Base-by-base conservation (phyloP, 1,284 basidiomycete species). In the Sanghuangporus sanghuang region DNA sequence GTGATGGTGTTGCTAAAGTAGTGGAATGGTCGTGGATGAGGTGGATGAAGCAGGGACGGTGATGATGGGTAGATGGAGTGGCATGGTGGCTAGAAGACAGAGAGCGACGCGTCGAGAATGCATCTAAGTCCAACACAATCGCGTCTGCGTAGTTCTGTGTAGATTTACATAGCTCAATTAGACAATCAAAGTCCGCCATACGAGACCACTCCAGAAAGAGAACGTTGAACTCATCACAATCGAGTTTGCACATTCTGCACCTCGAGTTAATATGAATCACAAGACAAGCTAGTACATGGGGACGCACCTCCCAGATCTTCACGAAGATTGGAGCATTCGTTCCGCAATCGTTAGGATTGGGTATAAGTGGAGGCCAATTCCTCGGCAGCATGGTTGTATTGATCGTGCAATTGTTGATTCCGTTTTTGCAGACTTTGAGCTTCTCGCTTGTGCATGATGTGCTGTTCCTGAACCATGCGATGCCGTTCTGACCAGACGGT, bases 281-380 rank as follows among this genome's bases (percentile, higher is more conserved):
- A 46, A 14, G 44, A 46, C 3, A 3, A 9, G 6, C 7, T 14
- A 18, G 14, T 14, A n/a, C 12, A 12, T 21, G 35, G n/a, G n/a
- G 1, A 73, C 86, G 58, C 59, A 92, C 93, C 85, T 92, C 91
- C 90, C 90, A 94, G 49, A 95, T 90, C 70, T 89, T 90, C 93
- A 36, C 89, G 85, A 38, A 96, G 81, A 69, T 91, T 94, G 0
- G 92, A 89, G 65, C 82, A 85, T 71, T 97, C 95, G 68, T 91
- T 93, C 6, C 92, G 85, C 44, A 93, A 77, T 64, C 90, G 86
- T 65, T 95, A 92, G 35, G 87, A 74, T 11, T 80, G 78, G 40
- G 79, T 77, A 64, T 83, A 85, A 2, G 85, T 79, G 23, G 79
- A 74, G 44, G 83, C 74, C 12, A 91, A 74, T 59, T 92, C 88